Evolutionary conservation across 169 alveolate genomes (phyloP), one percentile per base, ranked within the genome.

Genomic region (Babesia sp.): DNA sequence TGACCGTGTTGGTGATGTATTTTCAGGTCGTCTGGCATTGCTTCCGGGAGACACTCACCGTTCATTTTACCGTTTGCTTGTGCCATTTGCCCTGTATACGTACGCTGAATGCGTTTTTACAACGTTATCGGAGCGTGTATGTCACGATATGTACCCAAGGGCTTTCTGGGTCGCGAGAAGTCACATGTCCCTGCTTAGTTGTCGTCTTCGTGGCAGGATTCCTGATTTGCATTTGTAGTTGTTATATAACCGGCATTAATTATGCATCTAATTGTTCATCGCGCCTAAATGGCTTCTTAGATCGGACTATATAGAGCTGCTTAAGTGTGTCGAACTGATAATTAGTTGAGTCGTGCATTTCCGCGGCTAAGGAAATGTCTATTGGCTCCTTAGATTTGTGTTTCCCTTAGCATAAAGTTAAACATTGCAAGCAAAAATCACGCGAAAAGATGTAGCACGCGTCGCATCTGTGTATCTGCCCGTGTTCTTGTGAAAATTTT

Each of bases 131-230:
- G 36, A 31, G 31, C 36, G 61, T n/a, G 6, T 22, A 22, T 14
- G 51, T 22, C 16, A 36, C 22, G 44, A 24, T 34, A 45, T 48
- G 63, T 46, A 28, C 12, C 51, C 51, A 4, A 42, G 54, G 26
- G 74, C 74, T 12, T 64, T 64, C 24, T 64, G 74, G 74, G 53
- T 64, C 3, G 28, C 74, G 1, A 50, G 48, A 11, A 12, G 53
- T 42, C 74, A 64, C 61, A 64, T 64, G 74, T 26, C 66, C 22
- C 26, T 55, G 11, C 4, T 55, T 4, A 12, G 28, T 26, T 18
- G 12, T 1, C 2, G 44, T 20, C 26, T 55, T 18, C 44, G 45
- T 24, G 44, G 66, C 45, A 11, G 37, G 24, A 22, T 55, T 55
- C 22, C 33, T 8, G 56, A 48, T 18, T 20, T 20, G 20, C 56